Evolutionary conservation across 2,329 filamentous ascomycete genomes (phyloP).

Genomic region (Neonectria magnoliae): DNA sequence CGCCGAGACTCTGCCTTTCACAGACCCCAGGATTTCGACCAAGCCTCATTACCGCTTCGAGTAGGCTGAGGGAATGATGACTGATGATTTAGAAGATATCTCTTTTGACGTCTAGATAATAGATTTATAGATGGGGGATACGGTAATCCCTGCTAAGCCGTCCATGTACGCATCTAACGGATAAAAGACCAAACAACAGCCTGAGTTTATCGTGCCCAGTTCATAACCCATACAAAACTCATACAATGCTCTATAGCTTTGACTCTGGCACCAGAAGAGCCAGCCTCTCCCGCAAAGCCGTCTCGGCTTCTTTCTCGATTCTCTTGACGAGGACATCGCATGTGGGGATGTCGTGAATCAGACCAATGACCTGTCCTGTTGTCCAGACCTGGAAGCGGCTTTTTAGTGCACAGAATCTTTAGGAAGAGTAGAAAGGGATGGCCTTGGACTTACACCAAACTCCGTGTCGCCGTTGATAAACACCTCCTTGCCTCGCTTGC

Average conservation of each 20-base stretch:
- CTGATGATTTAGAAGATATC: slow-evolving; percentile 1
- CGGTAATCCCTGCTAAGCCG: slow-evolving; percentile 5
- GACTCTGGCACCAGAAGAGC: slow-evolving; percentile 64
- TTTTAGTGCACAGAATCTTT: slow-evolving; percentile 30
- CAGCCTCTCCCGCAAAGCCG: slow-evolving; percentile 69
- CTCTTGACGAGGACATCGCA: slow-evolving; percentile 75
- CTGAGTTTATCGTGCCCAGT: neutral
- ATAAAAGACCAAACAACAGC: slow-evolving; percentile 8
- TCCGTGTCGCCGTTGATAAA: slow-evolving; percentile 93
- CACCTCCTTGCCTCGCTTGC: slow-evolving; percentile 89
- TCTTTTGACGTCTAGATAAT: slow-evolving; percentile 15
- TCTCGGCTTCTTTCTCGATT: slow-evolving; percentile 81
- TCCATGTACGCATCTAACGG: slow-evolving; percentile 19
- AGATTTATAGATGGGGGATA: slow-evolving; percentile 19
- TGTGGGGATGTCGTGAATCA: slow-evolving; percentile 85
- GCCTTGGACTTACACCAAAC: slow-evolving; percentile 74
- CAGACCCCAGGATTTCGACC: neutral
- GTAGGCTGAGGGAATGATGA: neutral
- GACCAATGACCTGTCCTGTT: slow-evolving; percentile 91
- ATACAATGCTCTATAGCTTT: slow-evolving; percentile 62
- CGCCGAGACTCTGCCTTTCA: slow-evolving; percentile 38
- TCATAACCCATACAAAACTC: slow-evolving; percentile 16
- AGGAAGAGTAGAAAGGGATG: neutral
- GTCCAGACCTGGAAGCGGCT: slow-evolving; percentile 82
- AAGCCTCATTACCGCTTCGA: neutral